phyloP scores from a whole-genome alignment of 1,284 basidiomycete genomes.

The Malassezia globosa region DNA sequence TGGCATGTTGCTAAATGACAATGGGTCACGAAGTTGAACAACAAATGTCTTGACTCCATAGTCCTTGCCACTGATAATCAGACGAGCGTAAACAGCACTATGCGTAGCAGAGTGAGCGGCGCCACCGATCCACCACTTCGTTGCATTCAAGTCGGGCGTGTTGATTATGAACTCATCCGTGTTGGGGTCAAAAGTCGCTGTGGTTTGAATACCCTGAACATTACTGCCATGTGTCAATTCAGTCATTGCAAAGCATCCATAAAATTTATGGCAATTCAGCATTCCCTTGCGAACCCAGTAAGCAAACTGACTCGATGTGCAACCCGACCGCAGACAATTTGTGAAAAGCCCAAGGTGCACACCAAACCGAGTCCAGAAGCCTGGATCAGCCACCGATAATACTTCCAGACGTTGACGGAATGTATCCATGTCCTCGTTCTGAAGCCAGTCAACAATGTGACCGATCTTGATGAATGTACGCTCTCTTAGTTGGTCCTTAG shows the following conservation, averaged over 20 bases:
- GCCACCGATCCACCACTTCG: conserved; percentile 52
- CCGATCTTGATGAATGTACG: conserved; percentile 33
- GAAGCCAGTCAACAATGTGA: conserved; percentile 38
- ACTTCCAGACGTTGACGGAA: conserved; percentile 53
- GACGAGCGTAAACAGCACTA: conserved; percentile 54
- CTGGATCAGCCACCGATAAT: conserved; percentile 50
- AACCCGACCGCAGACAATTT: conserved; percentile 40
- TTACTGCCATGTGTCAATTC: conserved; percentile 52
- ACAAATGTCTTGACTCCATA: conserved; percentile 56
- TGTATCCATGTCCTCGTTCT: conserved; percentile 40
- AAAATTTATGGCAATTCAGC: conserved; percentile 52
- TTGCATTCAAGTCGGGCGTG: conserved; percentile 48
- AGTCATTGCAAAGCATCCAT: conserved; percentile 56
- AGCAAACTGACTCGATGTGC: conserved; percentile 47
- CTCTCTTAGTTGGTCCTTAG: conserved; percentile 52
- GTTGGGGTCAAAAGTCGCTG: conserved; percentile 52
- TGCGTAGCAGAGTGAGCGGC: conserved; percentile 55
- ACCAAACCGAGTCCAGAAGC: conserved; percentile 54
- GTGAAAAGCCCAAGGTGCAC: conserved; percentile 54
- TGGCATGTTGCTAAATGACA: conserved; percentile 49
- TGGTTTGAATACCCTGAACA: conserved; percentile 55
- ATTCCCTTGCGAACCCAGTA: conserved; percentile 55
- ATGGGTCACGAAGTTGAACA: conserved; percentile 52
- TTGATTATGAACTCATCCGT: conserved; percentile 55
- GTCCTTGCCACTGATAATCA: conserved; percentile 53